Base-by-base conservation (phyloP, 2,329 filamentous ascomycete species). In the Amphichorda felina region DNA sequence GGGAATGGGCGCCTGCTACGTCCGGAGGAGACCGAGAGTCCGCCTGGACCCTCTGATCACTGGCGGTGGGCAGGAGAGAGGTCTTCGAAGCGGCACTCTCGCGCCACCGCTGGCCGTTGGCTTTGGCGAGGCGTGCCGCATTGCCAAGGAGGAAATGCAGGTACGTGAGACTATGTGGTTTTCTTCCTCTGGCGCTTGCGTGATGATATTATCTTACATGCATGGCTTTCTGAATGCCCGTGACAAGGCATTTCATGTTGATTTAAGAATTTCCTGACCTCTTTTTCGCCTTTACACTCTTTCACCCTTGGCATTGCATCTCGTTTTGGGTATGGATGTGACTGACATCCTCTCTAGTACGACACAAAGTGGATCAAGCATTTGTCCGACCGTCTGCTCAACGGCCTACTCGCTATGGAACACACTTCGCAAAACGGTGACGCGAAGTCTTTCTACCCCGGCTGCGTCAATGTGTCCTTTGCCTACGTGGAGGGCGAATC, bases 401-500 rank as follows among this genome's bases (percentile, higher is more conserved):
- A 82, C 14, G 88, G 87, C 3, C 78, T 98, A 3, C 68, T 98
- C 15, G 61, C 84, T 5, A 74, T 98, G 65, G 91, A 96, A 56
- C 91, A 98, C 61, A 94, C 91, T 2, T 75, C 72, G 8, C 79
- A 94, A 48, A 98, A 98, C 51, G 91, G 91, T 34, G 86, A 91
- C 47, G 70, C 79, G 2, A 61, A 81, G 4, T 71, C 75, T 35
- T 93, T 93, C 59, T 98, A 98, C 56, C 87, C 91, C 2, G 91
- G 91, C 43, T 98, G 91, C 49, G 89, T 98, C 41, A 98, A 98
- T 57, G 83, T 98, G 9, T 98, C 91, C 0, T 98, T 98, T 53
- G 89, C 91, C 24, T 98, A 98, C 51, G 87, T 98, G 4, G 91
- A 98, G 61, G 91, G 91, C 46, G 91, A 98, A 61, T 96, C 91